Conservation (phyloP, 2,329 filamentous ascomycete species). For the Penicillium sp. region DNA sequence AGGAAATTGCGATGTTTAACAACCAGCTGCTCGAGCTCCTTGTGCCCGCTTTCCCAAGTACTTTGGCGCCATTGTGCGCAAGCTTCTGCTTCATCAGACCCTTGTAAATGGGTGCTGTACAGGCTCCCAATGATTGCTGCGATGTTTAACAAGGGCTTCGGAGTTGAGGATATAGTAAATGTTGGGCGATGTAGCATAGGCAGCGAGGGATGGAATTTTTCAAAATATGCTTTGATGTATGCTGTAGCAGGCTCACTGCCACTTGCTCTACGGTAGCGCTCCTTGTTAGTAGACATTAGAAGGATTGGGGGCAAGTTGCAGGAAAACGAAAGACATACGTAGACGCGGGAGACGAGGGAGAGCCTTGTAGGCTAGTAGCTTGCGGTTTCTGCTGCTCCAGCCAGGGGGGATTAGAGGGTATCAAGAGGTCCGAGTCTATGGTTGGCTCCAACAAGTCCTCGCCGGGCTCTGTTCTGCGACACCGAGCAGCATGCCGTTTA, state of each 20-base stretch:
- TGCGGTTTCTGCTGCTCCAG: background rate
- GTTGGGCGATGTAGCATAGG: slow-evolving; percentile 15
- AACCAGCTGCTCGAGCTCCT: slow-evolving; percentile 12
- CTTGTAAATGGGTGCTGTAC: background rate
- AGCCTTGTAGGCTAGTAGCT: background rate
- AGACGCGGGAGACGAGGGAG: background rate
- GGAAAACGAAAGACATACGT: background rate
- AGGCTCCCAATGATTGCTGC: slow-evolving; percentile 13
- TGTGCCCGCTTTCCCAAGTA: slow-evolving; percentile 13
- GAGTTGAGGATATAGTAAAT: slow-evolving; percentile 12
- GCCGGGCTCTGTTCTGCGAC: background rate
- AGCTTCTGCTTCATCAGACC: background rate
- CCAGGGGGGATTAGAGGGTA: background rate
- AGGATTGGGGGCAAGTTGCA: too few relatives aligned
- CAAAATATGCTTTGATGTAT: slow-evolving; percentile 14
- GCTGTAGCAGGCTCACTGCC: background rate
- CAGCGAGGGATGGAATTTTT: slow-evolving; percentile 16
- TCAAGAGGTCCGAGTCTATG: too few relatives aligned
- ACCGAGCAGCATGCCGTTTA: slow-evolving; percentile 14
- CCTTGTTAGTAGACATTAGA: background rate
- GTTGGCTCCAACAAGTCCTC: background rate
- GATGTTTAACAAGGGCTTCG: slow-evolving; percentile 12
- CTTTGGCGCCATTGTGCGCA: slow-evolving; percentile 10
- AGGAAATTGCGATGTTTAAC: background rate
- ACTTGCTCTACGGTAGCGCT: background rate